Percentiles rank a stretch among this genome's conserved stretches.
Conservation (phyloP, 2,329 filamentous ascomycete species). For the Monosporascus cannonballus region DNA sequence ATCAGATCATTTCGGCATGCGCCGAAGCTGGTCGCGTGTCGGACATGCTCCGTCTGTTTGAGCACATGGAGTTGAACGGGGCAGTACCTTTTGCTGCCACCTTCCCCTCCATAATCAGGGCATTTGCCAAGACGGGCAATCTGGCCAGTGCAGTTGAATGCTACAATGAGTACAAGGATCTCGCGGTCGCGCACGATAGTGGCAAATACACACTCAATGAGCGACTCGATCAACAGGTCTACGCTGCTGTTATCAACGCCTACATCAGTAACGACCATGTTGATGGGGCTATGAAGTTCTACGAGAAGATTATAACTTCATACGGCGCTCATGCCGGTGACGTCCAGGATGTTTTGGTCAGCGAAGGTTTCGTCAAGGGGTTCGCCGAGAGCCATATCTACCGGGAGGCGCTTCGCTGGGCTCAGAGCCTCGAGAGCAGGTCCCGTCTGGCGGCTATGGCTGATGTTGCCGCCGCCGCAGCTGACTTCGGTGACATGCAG, state of each 20-base stretch:
- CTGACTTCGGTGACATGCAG: slow-evolving; percentile 67
- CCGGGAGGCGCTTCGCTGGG: slow-evolving; percentile 67
- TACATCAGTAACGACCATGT: slow-evolving; percentile 78
- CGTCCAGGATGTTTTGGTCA: slow-evolving; percentile 66
- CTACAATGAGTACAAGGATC: slow-evolving; percentile 87
- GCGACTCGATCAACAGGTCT: slow-evolving; percentile 76
- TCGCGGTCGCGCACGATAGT: slow-evolving; percentile 79
- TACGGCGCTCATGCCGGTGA: slow-evolving; percentile 52
- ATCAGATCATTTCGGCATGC: slow-evolving; percentile 79
- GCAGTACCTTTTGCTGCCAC: slow-evolving; percentile 72
- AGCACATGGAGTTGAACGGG: slow-evolving; percentile 79
- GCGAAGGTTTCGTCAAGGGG: slow-evolving; percentile 72
- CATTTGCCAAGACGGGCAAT: slow-evolving; percentile 77
- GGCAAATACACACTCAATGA: slow-evolving; percentile 63
- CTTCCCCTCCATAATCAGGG: slow-evolving; percentile 92
- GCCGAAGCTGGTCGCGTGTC: slow-evolving; percentile 73
- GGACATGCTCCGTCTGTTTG: slow-evolving; percentile 86
- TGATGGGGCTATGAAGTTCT: slow-evolving; percentile 78
- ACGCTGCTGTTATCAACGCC: slow-evolving; percentile 84
- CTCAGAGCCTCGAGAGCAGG: slow-evolving; percentile 55
- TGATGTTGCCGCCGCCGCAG: slow-evolving; percentile 68
- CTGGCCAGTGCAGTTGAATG: slow-evolving; percentile 84
- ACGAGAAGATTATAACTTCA: slow-evolving; percentile 66
- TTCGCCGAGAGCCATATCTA: slow-evolving; percentile 66
- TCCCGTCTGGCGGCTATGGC: slow-evolving; percentile 60